Conservation (phyloP, 345 rosid genomes). For the Crucihimalaya himalaica region DNA sequence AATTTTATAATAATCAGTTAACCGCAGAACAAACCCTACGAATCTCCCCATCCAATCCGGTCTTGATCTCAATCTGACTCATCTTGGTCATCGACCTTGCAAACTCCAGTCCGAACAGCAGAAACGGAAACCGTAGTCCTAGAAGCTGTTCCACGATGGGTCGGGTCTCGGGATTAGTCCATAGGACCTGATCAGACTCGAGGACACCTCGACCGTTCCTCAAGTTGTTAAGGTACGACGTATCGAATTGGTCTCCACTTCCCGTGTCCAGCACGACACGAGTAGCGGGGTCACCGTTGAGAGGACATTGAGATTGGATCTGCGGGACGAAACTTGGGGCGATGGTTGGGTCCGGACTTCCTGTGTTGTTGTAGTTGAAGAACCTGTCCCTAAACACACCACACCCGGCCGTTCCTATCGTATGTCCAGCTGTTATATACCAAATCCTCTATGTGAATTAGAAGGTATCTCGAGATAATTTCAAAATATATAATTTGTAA, state of each 20-base stretch:
- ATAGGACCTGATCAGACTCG: conserved; percentile 57
- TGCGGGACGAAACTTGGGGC: conserved; percentile 45
- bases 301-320: conserved; percentile 55
- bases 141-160: conserved; percentile 44
- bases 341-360: conserved; percentile 53
- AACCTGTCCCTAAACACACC: conserved; percentile 49
- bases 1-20: conserved; percentile 23
- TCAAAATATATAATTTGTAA: neutral
- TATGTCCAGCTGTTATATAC: conserved; percentile 56
- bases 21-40: conserved; percentile 45
- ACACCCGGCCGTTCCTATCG: conserved; percentile 65
- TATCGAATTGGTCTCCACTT: conserved; percentile 51
- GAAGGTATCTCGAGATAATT: neutral
- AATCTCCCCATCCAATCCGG: conserved; percentile 48
- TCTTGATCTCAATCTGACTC: conserved; percentile 47
- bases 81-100: conserved; percentile 50
- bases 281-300: conserved; percentile 38
- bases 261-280: conserved; percentile 53
- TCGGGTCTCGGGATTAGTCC: conserved; percentile 48
- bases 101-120: conserved; percentile 30
- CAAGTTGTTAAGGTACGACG: conserved; percentile 52
- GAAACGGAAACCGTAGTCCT: conserved; percentile 19
- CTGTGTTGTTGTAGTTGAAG: conserved; percentile 47
- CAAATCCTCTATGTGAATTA: neutral
- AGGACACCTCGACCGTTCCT: conserved; percentile 51